Conservation (phyloP, 1,139 yeast species). For the Yamadazyma friedrichii region DNA sequence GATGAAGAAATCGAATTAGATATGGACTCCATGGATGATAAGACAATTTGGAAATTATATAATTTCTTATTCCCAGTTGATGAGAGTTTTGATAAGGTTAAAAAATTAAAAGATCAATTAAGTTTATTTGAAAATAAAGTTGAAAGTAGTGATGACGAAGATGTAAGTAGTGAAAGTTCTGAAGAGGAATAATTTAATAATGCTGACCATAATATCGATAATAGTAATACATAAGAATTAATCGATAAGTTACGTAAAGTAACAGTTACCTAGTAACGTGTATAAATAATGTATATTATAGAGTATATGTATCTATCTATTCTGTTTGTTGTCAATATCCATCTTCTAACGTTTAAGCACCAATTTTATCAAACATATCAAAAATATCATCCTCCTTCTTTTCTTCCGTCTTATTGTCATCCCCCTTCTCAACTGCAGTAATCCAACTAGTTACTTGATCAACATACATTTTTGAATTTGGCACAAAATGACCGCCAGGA, state of each 20-base stretch:
- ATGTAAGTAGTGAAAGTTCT: slow-evolving; percentile 56
- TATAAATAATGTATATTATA: slow-evolving; percentile 10
- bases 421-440: slow-evolving; percentile 15
- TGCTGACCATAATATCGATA: too few species aligned
- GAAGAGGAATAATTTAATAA: slow-evolving; percentile 51
- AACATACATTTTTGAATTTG: slow-evolving; percentile 62
- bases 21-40: slow-evolving; percentile 88
- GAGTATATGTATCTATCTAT: not conserved
- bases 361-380: slow-evolving; percentile 39
- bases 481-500: slow-evolving; percentile 88
- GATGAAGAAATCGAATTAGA: slow-evolving; percentile 92
- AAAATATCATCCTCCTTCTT: slow-evolving; percentile 34
- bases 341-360: slow-evolving; percentile 8
- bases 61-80: slow-evolving; percentile 64
- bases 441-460: slow-evolving; percentile 62
- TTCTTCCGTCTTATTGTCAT: slow-evolving; percentile 12
- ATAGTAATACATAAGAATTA: too few species aligned
- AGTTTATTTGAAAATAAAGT: slow-evolving; percentile 60
- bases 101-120: slow-evolving; percentile 77
- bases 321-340: not conserved
- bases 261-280: slow-evolving; percentile 5
- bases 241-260: not conserved
- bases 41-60: slow-evolving; percentile 79
- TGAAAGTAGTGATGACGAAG: slow-evolving; percentile 46
- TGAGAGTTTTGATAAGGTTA: slow-evolving; percentile 66